These are phyloP conservation scores for Magnolia kwangsiensis DNA, from an alignment of 164 flowering plant species.

Conservation along the genomic window DNA sequence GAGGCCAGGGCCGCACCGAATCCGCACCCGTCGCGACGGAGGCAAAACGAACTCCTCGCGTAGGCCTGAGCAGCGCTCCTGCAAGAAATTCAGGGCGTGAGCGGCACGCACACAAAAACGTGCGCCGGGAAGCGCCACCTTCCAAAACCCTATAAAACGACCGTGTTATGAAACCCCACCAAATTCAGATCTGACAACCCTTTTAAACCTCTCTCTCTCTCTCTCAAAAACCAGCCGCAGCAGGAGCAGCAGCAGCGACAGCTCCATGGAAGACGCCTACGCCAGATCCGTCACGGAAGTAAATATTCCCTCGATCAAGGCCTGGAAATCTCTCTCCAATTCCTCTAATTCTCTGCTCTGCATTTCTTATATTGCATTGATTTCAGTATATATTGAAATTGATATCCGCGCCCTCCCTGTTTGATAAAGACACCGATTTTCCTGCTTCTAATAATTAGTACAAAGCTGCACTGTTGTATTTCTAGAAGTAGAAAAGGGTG, in stretches of 20 bases:
- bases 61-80: too few species aligned
- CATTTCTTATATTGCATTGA: not conserved
- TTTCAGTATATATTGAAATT: not conserved
- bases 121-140: too few species aligned
- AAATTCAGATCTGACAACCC: not conserved
- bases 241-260: not conserved
- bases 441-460: not conserved
- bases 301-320: not conserved
- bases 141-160: too few species aligned
- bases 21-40: too few species aligned
- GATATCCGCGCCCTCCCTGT: not conserved
- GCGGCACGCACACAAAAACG: too few species aligned
- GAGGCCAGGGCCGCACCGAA: too few species aligned
- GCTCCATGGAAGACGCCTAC: slow-evolving; percentile 73
- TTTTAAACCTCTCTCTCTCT: not conserved
- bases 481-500: not conserved
- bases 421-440: not conserved
- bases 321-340: not conserved
- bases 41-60: too few species aligned
- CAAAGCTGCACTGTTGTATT: too few species aligned
- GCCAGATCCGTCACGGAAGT: slow-evolving; percentile 88
- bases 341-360: not conserved
- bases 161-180: not conserved
- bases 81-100: too few species aligned
- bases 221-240: not conserved